Evolutionary conservation across 2,329 filamentous ascomycete genomes (phyloP).

Genomic region (Hypoxylon sp.): DNA sequence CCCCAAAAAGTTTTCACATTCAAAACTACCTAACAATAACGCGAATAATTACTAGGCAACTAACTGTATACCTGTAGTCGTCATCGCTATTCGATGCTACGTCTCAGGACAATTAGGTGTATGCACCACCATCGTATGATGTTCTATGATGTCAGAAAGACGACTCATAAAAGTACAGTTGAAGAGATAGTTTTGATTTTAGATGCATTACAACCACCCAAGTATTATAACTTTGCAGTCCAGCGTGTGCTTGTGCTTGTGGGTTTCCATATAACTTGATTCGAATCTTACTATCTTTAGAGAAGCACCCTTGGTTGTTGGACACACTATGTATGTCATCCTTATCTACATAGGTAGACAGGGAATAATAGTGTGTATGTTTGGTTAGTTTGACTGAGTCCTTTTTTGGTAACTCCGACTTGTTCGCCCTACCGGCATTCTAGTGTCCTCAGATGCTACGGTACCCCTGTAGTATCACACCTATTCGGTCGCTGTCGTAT

Average conservation of each 20-base stretch:
- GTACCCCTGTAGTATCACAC: slow-evolving; percentile 14
- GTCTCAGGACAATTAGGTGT: too few species aligned
- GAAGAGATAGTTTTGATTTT: neutral
- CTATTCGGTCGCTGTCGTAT: slow-evolving; percentile 14
- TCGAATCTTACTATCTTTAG: neutral
- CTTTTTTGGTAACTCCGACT: slow-evolving; percentile 15
- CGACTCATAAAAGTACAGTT: neutral
- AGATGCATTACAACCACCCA: too few species aligned
- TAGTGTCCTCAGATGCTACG: neutral
- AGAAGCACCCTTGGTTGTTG: neutral
- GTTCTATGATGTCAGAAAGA: neutral
- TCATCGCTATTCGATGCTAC: too few species aligned
- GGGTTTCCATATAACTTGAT: neutral
- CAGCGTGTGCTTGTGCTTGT: too few species aligned
- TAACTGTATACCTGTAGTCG: too few species aligned
- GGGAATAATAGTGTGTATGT: neutral
- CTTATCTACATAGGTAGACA: too few species aligned
- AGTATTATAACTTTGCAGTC: too few species aligned
- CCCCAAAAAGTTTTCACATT: too few species aligned
- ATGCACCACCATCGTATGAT: neutral
- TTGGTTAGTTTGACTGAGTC: slow-evolving; percentile 8
- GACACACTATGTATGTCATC: neutral
- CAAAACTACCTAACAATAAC: too few species aligned
- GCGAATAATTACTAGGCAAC: too few species aligned
- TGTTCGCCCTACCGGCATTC: neutral